A percentile compares a stretch with the other conserved stretches of the same genome.
phyloP scores from a whole-genome alignment of 2,329 filamentous ascomycete genomes.

The Clonostachys rhizophaga region DNA sequence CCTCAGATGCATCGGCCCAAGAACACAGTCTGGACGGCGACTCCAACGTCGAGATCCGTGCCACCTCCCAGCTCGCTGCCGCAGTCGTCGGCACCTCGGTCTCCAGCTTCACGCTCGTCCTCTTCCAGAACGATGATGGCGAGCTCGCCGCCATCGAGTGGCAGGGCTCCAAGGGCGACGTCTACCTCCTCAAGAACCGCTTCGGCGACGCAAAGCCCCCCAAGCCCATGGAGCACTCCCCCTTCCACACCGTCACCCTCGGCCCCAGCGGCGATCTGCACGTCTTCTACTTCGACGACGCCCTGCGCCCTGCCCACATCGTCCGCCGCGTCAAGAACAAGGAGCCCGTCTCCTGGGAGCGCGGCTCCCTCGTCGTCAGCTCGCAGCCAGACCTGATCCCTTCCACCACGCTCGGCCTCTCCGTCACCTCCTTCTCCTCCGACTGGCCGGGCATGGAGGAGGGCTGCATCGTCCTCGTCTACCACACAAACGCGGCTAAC shows the following conservation, averaged over 20 bases:
- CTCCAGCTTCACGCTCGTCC: background rate
- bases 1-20: no score
- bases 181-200: background rate
- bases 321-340: background rate
- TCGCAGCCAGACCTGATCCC: background rate
- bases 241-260: background rate
- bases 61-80: background rate
- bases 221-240: background rate
- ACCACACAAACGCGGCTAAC: background rate
- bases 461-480: background rate
- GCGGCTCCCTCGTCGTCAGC: background rate
- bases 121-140: background rate
- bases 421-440: background rate
- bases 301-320: background rate
- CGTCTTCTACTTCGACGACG: conserved; percentile 1
- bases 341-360: background rate
- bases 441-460: background rate
- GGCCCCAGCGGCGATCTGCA: background rate
- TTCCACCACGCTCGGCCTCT: background rate
- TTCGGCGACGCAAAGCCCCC: background rate
- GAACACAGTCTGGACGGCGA: background rate
- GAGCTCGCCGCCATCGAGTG: conserved; percentile 1
- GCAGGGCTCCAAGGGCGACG: background rate
- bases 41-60: background rate
- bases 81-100: background rate